Evolutionary conservation across 768 basidiomycete genomes (phyloP), one percentile per base, ranked within the genome.

Genomic region (Termitomyces sp.): DNA sequence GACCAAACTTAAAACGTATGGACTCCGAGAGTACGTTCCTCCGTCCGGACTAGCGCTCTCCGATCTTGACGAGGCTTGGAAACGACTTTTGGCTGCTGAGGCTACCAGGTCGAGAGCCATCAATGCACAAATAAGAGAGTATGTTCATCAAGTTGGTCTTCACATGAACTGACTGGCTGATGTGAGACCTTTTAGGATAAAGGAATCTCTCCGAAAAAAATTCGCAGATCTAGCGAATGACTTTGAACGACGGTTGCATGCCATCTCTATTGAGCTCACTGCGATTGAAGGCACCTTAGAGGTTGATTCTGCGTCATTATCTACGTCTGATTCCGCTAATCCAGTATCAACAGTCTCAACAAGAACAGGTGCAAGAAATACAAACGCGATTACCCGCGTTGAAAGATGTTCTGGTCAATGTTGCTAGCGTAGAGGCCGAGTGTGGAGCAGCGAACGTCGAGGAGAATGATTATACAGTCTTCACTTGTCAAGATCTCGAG

Each of bases 391-490:
- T 96, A 68, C 85, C 90, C 0, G 75, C 80, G 0, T 78, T 98
- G 36, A 80, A 85, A 7, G 82, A 86, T 11, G 75, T 80, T 0
- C 72, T 93, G 36, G 74, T 73, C 2, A 70, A 79, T 15, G 86
- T 96, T 11, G 78, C 77, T 0, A 76, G 72, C 0, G 88, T 88
- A 0, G 93, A 98, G 67, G 79, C 80, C 1, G 90, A 89, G 57
- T 97, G 96, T 74, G 75, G 75, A 4, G 84, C 86, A 7, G 96
- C 95, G 11, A 97, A 98, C 63, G 90, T 98, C 7, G 96, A 98
- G 69, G 96, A 97, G 74, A 98, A 97, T 70, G 96, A 98, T 71
- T 92, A 96, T 71, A 96, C 94, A 0, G 86, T 96, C 2, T 90
- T 96, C 69, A 92, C 91, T 4, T 86, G 81, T 64, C 90, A 93